Conservation (phyloP, 1,284 basidiomycete species). For the Ceratobasidium sp. region DNA sequence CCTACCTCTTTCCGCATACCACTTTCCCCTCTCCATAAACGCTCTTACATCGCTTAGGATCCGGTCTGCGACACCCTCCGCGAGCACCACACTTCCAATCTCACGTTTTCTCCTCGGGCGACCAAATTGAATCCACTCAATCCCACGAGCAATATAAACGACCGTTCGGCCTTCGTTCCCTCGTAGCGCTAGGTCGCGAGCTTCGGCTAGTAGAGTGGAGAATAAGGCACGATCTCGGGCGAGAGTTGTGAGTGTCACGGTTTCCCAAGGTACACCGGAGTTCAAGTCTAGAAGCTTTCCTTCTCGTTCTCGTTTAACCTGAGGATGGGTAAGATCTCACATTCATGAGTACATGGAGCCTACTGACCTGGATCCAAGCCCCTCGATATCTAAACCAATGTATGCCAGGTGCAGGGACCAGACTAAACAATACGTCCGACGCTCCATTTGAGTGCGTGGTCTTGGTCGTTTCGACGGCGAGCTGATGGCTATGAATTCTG, state of each 20-base stretch:
- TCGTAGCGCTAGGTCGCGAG: constrained; percentile 86
- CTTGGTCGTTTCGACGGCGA: constrained; percentile 93
- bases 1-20: constrained; percentile 96
- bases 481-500: constrained; percentile 85
- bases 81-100: constrained; percentile 91
- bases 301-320: constrained; percentile 83
- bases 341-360: not conserved
- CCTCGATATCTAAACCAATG: constrained; percentile 93
- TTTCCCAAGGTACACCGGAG: constrained; percentile 97
- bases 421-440: constrained; percentile 86
- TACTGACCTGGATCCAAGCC: constrained; percentile 93
- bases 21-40: constrained; percentile 87
- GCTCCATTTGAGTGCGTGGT: constrained; percentile 91
- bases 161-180: constrained; percentile 95
- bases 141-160: constrained; percentile 96
- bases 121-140: constrained; percentile 97
- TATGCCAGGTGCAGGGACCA: constrained; percentile 95
- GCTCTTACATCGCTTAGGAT: constrained; percentile 84
- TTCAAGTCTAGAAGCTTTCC: constrained; percentile 90
- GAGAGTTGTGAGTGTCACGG: constrained; percentile 93
- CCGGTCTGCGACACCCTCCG: constrained; percentile 80
- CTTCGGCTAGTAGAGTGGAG: constrained; percentile 85
- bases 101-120: constrained; percentile 90
- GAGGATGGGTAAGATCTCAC: not conserved
- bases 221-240: constrained; percentile 88